These are phyloP conservation scores for Hamamelis virginiana DNA, from an alignment of 164 flowering plant genomes.

Conservation along the genomic window DNA sequence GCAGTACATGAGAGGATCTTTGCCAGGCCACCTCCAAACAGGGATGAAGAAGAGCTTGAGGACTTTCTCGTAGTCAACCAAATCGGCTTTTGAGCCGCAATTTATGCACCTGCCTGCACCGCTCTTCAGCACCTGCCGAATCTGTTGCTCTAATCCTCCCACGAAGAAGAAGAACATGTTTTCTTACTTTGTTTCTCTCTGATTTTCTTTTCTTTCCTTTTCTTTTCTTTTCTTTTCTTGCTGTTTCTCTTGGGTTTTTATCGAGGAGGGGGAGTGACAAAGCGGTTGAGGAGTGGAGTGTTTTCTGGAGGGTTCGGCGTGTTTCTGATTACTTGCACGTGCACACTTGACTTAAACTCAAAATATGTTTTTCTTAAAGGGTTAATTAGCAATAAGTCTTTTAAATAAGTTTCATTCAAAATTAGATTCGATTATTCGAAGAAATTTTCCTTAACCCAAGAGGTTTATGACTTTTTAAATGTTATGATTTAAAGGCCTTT, in stretches of 20 bases:
- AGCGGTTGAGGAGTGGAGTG: not conserved
- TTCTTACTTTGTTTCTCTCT: slow-evolving; percentile 1
- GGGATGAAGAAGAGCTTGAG: slow-evolving; percentile 83
- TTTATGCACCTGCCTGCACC: slow-evolving; percentile 67
- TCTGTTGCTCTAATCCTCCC: slow-evolving; percentile 82
- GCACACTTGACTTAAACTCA: too few relatives aligned
- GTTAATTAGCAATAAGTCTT: too few relatives aligned
- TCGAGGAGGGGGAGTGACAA: not conserved
- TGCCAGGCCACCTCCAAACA: slow-evolving; percentile 81
- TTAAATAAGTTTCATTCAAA: too few relatives aligned
- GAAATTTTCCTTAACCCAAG: too few relatives aligned
- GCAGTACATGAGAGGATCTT: slow-evolving; percentile 63
- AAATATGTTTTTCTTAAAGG: too few relatives aligned
- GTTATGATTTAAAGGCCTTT: too few relatives aligned
- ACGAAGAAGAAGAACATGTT: slow-evolving; percentile 86
- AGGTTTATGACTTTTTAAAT: too few relatives aligned
- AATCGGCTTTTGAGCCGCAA: slow-evolving; percentile 75
- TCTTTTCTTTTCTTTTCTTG: not conserved
- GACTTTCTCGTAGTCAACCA: slow-evolving; percentile 84
- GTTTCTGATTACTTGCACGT: not conserved
- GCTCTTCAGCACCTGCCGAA: slow-evolving; percentile 59
- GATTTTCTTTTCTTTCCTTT: not conserved
- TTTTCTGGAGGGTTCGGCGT: not conserved
- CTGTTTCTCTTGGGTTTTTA: too few relatives aligned
- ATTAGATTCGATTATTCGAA: too few relatives aligned